Percentiles rank a stretch among this genome's conserved stretches.
These are phyloP conservation scores for Hypoxylon trugodes DNA, from an alignment of 495 filamentous ascomycete species.

Conservation along the genomic window DNA sequence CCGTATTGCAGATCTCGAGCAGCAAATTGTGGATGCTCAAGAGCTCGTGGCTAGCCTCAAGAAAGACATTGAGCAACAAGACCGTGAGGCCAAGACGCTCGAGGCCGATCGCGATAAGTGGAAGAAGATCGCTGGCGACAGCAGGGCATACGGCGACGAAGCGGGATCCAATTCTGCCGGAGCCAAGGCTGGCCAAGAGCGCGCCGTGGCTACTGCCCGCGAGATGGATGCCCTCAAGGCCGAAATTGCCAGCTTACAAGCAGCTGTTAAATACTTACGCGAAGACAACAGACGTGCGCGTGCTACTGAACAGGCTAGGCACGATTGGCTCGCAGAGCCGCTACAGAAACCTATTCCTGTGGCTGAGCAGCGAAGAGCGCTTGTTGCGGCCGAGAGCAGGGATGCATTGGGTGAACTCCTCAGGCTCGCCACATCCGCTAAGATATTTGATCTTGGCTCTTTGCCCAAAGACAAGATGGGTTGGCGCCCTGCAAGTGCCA, in stretches of 20 bases:
- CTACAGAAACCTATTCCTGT: conserved; percentile 59
- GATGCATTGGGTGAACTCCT: conserved; percentile 77
- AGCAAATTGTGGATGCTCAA: conserved; percentile 63
- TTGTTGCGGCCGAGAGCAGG: conserved; percentile 71
- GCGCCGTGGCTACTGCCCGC: conserved; percentile 71
- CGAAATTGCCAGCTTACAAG: conserved; percentile 74
- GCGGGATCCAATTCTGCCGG: conserved; percentile 49
- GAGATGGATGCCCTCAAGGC: conserved; percentile 77
- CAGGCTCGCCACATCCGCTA: conserved; percentile 67
- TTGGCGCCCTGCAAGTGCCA: conserved; percentile 56
- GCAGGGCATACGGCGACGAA: conserved; percentile 62
- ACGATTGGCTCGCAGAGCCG: conserved; percentile 74
- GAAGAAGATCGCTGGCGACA: conserved; percentile 76
- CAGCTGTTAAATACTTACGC: conserved; percentile 79
- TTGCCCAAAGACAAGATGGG: conserved; percentile 60
- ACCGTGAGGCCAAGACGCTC: conserved; percentile 64
- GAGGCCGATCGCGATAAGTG: conserved; percentile 76
- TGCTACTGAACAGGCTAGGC: conserved; percentile 65
- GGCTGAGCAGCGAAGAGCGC: conserved; percentile 64
- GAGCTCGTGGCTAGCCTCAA: conserved; percentile 65
- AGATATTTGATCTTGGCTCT: conserved; percentile 62
- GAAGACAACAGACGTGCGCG: conserved; percentile 77
- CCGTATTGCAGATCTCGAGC: conserved; percentile 70
- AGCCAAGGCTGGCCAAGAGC: conserved; percentile 62
- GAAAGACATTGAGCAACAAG: conserved; percentile 68